phyloP scores from a whole-genome alignment of 2,329 filamentous ascomycete genomes.

The Ophiocordyceps camponoti-saundersi region DNA sequence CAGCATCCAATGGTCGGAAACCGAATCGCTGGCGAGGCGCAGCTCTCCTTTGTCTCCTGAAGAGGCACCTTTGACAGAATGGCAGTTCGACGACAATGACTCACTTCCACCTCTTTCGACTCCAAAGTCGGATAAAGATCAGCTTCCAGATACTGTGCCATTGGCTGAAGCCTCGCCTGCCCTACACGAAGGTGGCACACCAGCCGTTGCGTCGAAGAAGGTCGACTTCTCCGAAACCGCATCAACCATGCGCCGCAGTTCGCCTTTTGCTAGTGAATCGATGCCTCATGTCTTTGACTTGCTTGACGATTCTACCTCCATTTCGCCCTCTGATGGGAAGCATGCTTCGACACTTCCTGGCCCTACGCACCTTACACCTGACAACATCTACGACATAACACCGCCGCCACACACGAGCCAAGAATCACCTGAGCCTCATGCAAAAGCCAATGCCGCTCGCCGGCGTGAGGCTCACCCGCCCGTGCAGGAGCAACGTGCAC shows the following conservation, averaged over 20 bases:
- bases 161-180: slow-evolving; percentile 3
- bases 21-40: slow-evolving; percentile 9
- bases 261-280: slow-evolving; percentile 7
- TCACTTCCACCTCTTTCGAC: slow-evolving; percentile 12
- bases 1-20: slow-evolving; percentile 1
- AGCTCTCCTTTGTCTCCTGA: slow-evolving; percentile 11
- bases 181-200: background rate
- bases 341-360: background rate
- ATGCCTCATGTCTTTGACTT: slow-evolving; percentile 6
- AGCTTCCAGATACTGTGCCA: slow-evolving; percentile 16
- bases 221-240: slow-evolving; percentile 20
- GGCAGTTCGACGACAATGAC: slow-evolving; percentile 9
- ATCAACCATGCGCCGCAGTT: slow-evolving; percentile 15
- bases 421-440: background rate
- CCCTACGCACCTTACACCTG: slow-evolving; percentile 8
- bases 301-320: slow-evolving; percentile 2
- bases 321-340: slow-evolving; percentile 1
- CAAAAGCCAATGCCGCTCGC: background rate
- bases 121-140: slow-evolving; percentile 5
- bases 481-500: background rate
- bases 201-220: background rate
- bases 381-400: slow-evolving; percentile 12
- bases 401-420: background rate
- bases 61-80: slow-evolving; percentile 4
- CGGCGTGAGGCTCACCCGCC: background rate